These are phyloP conservation scores for Coemansia sp. DNA, from an alignment of 192 early-diverging fungal genomes.

Conservation along the genomic window DNA sequence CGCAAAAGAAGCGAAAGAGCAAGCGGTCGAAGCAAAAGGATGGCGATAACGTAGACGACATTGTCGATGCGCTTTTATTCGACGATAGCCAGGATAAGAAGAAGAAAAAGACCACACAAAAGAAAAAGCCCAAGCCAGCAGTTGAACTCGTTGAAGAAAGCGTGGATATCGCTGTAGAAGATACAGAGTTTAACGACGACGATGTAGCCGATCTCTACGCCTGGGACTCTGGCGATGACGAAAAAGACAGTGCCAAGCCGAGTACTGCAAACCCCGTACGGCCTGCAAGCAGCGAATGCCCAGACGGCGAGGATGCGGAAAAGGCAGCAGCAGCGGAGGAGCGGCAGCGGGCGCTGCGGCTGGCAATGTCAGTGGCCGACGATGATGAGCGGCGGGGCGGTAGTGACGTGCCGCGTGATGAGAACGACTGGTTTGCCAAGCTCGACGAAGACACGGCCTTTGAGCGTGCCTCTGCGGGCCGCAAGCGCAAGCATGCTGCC, in stretches of 20 bases:
- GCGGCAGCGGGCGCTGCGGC: conserved; percentile 28
- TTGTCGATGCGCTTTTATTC: conserved; percentile 47
- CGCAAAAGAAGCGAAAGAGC: conserved; percentile 8
- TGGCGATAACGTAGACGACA: conserved; percentile 30
- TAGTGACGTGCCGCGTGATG: conserved; percentile 34
- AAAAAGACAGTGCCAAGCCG: neutral
- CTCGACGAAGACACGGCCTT: conserved; percentile 24
- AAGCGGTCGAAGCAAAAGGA: neutral
- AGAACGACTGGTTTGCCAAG: conserved; percentile 39
- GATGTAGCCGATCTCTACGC: conserved; percentile 48
- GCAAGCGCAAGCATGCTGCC: conserved; percentile 15
- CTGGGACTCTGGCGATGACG: conserved; percentile 29
- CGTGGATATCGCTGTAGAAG: neutral
- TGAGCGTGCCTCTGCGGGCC: conserved; percentile 3
- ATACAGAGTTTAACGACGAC: conserved; percentile 18
- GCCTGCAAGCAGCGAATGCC: neutral
- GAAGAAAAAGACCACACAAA: conserved; percentile 9
- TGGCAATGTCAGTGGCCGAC: conserved; percentile 38
- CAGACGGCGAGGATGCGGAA: neutral
- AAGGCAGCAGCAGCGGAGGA: conserved; percentile 18
- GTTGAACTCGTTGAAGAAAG: neutral
- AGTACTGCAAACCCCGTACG: neutral
- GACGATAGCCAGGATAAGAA: neutral
- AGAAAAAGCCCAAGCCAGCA: neutral
- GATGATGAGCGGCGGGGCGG: conserved; percentile 9